phyloP scores from a whole-genome alignment of 768 basidiomycete species.

The Mycena rebaudengoi region DNA sequence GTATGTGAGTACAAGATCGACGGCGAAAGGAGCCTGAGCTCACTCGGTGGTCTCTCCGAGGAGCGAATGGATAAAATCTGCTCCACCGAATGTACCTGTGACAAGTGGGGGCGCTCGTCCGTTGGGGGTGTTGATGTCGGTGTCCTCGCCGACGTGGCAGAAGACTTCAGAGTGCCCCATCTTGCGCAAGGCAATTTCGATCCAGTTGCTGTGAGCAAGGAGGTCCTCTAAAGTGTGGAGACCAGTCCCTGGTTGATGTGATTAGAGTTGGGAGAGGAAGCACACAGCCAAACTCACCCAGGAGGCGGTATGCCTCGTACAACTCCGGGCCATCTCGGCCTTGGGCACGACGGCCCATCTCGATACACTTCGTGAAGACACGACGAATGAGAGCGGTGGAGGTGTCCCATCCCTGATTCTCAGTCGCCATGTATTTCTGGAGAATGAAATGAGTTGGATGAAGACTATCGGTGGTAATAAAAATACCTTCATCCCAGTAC shows the following conservation, averaged over 20 bases:
- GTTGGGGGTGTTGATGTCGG: conserved; percentile 60
- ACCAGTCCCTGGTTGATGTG: too few relatives aligned
- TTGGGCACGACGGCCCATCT: conserved; percentile 64
- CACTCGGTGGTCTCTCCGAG: too few relatives aligned
- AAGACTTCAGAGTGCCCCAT: conserved; percentile 78
- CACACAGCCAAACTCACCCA: too few relatives aligned
- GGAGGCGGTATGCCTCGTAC: conserved; percentile 74
- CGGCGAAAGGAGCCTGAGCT: too few relatives aligned
- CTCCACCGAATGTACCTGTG: conserved; percentile 73
- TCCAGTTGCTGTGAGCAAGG: conserved; percentile 82
- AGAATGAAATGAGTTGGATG: neutral
- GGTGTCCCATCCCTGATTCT: conserved; percentile 75
- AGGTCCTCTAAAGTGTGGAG: conserved; percentile 79
- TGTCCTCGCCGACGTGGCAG: conserved; percentile 79
- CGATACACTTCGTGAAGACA: conserved; percentile 70
- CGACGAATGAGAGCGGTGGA: conserved; percentile 74
- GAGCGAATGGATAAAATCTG: conserved; percentile 22
- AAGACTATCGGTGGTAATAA: neutral
- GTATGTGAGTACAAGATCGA: too few relatives aligned
- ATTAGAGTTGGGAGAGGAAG: too few relatives aligned
- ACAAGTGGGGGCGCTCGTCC: conserved; percentile 69
- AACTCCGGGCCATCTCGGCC: conserved; percentile 63
- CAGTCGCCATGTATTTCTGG: conserved; percentile 81
- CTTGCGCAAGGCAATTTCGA: conserved; percentile 75
- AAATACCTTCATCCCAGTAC: conserved; percentile 80